Evolutionary conservation across 768 basidiomycete genomes (phyloP), one percentile per base, ranked within the genome.

Genomic region (Lactarius deliciosus): DNA sequence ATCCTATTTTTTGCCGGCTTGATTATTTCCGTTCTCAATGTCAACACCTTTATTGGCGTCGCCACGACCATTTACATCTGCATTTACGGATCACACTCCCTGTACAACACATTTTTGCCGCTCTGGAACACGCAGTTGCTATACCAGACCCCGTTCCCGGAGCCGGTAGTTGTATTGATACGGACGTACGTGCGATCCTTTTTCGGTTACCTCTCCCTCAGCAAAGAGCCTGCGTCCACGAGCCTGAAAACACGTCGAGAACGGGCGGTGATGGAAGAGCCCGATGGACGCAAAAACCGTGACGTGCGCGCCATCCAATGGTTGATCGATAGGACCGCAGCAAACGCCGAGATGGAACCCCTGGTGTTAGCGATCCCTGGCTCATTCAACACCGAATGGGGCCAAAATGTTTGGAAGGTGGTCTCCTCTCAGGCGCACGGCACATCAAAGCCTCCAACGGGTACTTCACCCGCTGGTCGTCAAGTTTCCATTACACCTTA

Each of bases 1-100:
- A 1, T 61, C 13, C 32, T 65, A n/a, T 61, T 65, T 20, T 57
- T 65, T 15, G 3, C n/a, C 20, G 64, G 64, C 3, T 60, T 65
- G 3, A 2, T 15, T 18, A 41, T 45, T 22, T 5, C 41, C 8
- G 11, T 60, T 9, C 15, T 20, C 15, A 22, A 34, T 4, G 53
- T 41, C 58, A 32, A 65, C 40, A 28, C 0, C 0, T 0, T 10
- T 18, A 3, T 61, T 8, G 54, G n/a, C 7, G 0, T 15, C 2
- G 5, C 2, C 58, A 60, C n/a, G 9, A 0, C 32, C 22, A 9
- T 59, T 18, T 47, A 11, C 3, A 30, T 59, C 11, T 2, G 3
- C 2, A 0, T 53, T 6, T 53, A 20, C 11, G 64, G 36, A 11
- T n/a, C 15, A 3, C 10, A 41, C 38, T 64, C 59, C n/a, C 8